Percentiles rank a stretch among this genome's conserved stretches.
phyloP scores from a whole-genome alignment of 1,284 basidiomycete genomes.

The Meira nashicola region DNA sequence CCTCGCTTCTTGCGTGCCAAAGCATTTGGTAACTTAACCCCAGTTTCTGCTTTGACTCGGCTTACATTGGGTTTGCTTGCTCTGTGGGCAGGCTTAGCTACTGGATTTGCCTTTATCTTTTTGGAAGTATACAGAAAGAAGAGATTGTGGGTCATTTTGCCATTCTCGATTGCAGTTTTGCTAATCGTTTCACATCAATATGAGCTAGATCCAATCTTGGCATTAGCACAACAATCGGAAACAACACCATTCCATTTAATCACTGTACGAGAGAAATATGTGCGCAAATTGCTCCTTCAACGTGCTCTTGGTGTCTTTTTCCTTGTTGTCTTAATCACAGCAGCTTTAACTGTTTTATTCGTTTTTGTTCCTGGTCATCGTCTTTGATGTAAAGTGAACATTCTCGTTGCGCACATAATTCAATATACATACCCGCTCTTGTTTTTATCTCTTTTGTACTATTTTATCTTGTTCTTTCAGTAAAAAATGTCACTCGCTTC shows the following conservation, averaged over 20 bases:
- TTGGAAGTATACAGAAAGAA: slow-evolving; percentile 83
- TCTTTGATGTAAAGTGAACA: neutral
- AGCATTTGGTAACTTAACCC: slow-evolving; percentile 93
- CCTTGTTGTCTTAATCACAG: slow-evolving; percentile 66
- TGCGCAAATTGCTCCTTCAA: slow-evolving; percentile 77
- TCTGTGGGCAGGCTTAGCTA: slow-evolving; percentile 85
- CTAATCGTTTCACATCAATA: slow-evolving; percentile 91
- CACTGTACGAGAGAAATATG: slow-evolving; percentile 81
- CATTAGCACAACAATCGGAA: slow-evolving; percentile 54
- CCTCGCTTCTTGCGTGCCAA: slow-evolving; percentile 83
- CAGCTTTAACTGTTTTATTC: slow-evolving; percentile 77
- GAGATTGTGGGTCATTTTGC: slow-evolving; percentile 92
- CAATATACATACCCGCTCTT: neutral
- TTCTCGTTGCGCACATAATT: no score
- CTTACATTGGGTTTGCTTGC: slow-evolving; percentile 71
- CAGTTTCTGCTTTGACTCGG: slow-evolving; percentile 72
- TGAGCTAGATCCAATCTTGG: slow-evolving; percentile 80
- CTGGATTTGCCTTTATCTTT: slow-evolving; percentile 86
- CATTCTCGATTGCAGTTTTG: slow-evolving; percentile 82
- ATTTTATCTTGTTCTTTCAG: no score
- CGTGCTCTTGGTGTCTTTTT: slow-evolving; percentile 73
- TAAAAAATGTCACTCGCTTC: no score
- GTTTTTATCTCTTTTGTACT: neutral
- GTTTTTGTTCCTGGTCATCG: slow-evolving; percentile 75
- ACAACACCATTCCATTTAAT: slow-evolving; percentile 80